Evolutionary conservation across 768 basidiomycete species (phyloP).

Genomic region (Lactarius quietus): DNA sequence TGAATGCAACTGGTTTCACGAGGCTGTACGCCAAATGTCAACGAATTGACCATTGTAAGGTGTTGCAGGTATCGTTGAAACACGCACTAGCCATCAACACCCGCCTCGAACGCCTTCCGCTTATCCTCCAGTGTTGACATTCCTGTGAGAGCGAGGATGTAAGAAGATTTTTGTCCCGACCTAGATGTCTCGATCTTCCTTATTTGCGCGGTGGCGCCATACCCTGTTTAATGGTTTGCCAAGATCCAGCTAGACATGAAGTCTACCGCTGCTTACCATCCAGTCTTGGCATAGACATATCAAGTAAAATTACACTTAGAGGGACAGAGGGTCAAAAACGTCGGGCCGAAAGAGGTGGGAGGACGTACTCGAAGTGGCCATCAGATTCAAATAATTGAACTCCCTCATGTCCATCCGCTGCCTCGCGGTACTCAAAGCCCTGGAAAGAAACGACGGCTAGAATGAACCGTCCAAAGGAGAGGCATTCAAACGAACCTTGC

Average conservation of each 20-base stretch:
- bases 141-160: slow-evolving; percentile 87
- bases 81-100: slow-evolving; percentile 92
- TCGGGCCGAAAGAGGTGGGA: not conserved
- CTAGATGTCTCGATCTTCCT: slow-evolving; percentile 59
- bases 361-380: slow-evolving; percentile 81
- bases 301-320: slow-evolving; percentile 75
- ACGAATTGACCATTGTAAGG: not conserved
- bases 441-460: slow-evolving; percentile 27
- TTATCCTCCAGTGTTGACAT: slow-evolving; percentile 94
- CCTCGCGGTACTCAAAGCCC: slow-evolving; percentile 75
- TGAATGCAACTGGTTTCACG: slow-evolving; percentile 95
- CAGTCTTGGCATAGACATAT: slow-evolving; percentile 91
- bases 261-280: slow-evolving; percentile 52
- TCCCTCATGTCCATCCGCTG: slow-evolving; percentile 81
- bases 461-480: not conserved
- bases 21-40: slow-evolving; percentile 46
- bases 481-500: slow-evolving; percentile 38
- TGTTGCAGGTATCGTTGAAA: not conserved
- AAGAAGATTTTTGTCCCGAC: slow-evolving; percentile 31
- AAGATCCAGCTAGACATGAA: not conserved
- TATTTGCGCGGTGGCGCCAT: slow-evolving; percentile 81
- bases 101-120: slow-evolving; percentile 83
- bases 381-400: slow-evolving; percentile 68
- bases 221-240: slow-evolving; percentile 43
- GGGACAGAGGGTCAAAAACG: slow-evolving; percentile 1